Conservation (phyloP, 176 grass and related monocot species). For the Musa beccarii region DNA sequence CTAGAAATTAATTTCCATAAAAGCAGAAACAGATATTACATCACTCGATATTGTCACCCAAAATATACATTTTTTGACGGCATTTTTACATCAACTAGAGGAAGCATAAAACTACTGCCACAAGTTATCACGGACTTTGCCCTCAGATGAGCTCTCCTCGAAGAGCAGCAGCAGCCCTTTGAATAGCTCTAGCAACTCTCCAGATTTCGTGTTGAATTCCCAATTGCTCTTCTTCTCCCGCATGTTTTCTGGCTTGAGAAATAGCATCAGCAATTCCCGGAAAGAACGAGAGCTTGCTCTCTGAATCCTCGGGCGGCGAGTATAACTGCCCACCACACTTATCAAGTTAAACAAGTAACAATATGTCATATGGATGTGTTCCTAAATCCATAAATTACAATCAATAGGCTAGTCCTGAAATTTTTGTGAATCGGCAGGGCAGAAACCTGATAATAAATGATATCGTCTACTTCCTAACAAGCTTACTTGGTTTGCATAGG, state of each 20-base stretch:
- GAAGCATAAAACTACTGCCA: neutral
- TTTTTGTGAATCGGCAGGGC: too few species aligned
- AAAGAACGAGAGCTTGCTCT: slow-evolving; percentile 61
- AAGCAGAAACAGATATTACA: too few species aligned
- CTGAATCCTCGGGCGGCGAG: slow-evolving; percentile 72
- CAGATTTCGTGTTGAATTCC: slow-evolving; percentile 52
- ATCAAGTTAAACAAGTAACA: neutral
- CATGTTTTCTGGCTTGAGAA: slow-evolving; percentile 21
- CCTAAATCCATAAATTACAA: too few species aligned
- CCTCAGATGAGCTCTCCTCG: slow-evolving; percentile 36
- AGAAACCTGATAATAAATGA: too few species aligned
- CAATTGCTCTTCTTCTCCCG: neutral
- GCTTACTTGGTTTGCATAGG: too few species aligned
- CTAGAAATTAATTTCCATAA: too few species aligned
- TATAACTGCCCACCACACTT: slow-evolving; percentile 39
- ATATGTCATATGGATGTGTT: neutral
- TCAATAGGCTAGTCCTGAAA: too few species aligned
- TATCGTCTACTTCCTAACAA: too few species aligned
- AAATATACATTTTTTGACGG: too few species aligned
- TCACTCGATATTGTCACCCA: too few species aligned
- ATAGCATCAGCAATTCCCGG: slow-evolving; percentile 69
- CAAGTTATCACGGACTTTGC: neutral
- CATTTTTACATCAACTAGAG: neutral
- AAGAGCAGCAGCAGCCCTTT: slow-evolving; percentile 42
- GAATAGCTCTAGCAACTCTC: slow-evolving; percentile 58